Evolutionary conservation across 257 asterid species (phyloP), one percentile per base, ranked within the genome.

Genomic region (Henckelia pumila): DNA sequence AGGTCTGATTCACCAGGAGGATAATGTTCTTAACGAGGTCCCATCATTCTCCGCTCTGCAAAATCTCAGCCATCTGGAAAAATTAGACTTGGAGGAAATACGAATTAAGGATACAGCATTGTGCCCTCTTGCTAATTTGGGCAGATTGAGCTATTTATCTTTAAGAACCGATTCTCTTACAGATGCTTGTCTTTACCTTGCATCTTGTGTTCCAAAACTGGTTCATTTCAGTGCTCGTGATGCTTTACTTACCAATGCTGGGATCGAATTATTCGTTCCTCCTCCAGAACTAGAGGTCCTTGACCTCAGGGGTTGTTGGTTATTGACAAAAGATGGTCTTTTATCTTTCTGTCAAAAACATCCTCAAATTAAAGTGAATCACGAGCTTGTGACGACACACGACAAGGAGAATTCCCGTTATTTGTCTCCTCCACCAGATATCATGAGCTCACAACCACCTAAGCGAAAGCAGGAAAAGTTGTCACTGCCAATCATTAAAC

Each of bases 261-360:
- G 95, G 61, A 81, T 93, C 23, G 52, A 73, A 52, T 61, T 55
- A 22, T 88, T 90, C 40, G 35, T 66, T 67, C 95, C 96, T 28
- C 89, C 93, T 16, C 69, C 84, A 47, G 64, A 76, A n/a, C 66
- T 94, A 75, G 73, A 67, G 75, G 79, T 80, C 58, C 80, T 94
- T 64, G 99, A 94, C 81, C 84, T 91, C 71, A 79, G 82, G 68
- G 99, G 97, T 61, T 86, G 96, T 80, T 91, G 99, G 99, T 89
- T 94, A 33, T 55, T 94, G 73, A 86, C 96, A 0, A 68, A 77
- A 75, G 91, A 83, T 24, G 77, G 20, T 71, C 71, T 91, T 35
- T 6, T 67, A 62, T 75, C 49, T 62, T 94, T 91, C 78, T 61
- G 82, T 82, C 69, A 62, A 57, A 85, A 75, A 63, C 79, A 87